Conservation (phyloP, 305 asterid species). For the Solanum hybrid region DNA sequence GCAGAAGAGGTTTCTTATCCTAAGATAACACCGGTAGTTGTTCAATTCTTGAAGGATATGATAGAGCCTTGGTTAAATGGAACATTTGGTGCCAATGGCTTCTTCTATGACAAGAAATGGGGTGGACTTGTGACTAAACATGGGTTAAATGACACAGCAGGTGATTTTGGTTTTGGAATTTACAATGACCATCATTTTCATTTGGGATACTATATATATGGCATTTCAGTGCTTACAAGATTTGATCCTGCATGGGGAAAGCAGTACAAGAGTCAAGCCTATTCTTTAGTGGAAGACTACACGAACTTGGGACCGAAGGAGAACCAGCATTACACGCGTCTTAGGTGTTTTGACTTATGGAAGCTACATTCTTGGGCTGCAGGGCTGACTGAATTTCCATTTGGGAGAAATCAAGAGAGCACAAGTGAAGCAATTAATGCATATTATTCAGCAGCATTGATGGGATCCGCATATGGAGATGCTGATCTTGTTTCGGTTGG, state of each 20-base stretch:
- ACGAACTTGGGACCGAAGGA: neutral
- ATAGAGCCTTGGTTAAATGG: constrained; percentile 16
- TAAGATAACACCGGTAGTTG: neutral
- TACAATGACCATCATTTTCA: constrained; percentile 15
- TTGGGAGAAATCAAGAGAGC: constrained; percentile 14
- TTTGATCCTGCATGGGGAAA: constrained; percentile 13
- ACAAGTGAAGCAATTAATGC: constrained; percentile 14
- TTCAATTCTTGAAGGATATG: constrained; percentile 7
- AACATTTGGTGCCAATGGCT: constrained; percentile 11
- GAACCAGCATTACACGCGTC: constrained; percentile 1
- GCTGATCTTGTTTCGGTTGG: neutral
- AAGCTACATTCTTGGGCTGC: constrained; percentile 15
- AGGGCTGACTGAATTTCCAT: constrained; percentile 10
- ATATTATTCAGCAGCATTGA: constrained; percentile 13
- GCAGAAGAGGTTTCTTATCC: constrained; percentile 14
- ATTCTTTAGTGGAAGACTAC: constrained; percentile 10
- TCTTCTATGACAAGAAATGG: constrained; percentile 9
- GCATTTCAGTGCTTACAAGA: constrained; percentile 10
- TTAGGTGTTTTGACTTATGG: constrained; percentile 12
- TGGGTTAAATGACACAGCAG: neutral
- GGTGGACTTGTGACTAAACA: constrained; percentile 15
- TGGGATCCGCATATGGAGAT: constrained; percentile 12
- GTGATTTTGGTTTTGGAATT: constrained; percentile 14
- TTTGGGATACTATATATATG: constrained; percentile 13
- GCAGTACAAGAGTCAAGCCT: constrained; percentile 6